Percentiles rank a stretch among this genome's conserved stretches.
phyloP scores from a whole-genome alignment of 2,329 filamentous ascomycete species.

The Erysiphe neolycopersici region DNA sequence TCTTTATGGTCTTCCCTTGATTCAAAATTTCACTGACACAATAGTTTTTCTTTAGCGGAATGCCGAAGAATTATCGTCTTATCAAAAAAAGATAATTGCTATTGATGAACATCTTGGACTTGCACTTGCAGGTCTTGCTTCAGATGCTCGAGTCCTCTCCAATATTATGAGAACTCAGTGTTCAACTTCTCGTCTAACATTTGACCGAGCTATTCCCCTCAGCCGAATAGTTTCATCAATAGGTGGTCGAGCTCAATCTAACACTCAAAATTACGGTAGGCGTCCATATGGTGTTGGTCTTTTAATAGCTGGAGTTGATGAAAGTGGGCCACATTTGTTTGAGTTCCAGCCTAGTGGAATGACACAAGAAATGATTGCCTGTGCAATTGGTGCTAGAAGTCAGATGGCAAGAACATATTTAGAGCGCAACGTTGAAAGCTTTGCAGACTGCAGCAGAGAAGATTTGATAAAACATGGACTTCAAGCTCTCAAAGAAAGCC shows the following conservation, averaged over 20 bases:
- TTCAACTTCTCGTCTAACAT: conserved; percentile 81
- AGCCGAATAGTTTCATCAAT: conserved; percentile 77
- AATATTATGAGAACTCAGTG: conserved; percentile 99
- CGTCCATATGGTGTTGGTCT: conserved; percentile 89
- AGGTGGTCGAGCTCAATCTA: conserved; percentile 85
- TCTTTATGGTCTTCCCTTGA: not conserved
- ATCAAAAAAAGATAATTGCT: conserved; percentile 97
- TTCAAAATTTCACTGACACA: not conserved
- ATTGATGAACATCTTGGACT: conserved; percentile 91
- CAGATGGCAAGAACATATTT: conserved; percentile 97
- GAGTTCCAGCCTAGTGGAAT: conserved; percentile 94
- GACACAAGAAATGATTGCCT: conserved; percentile 92
- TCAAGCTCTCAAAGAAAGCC: conserved; percentile 74
- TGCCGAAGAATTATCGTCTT: conserved; percentile 95
- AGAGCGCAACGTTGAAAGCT: conserved; percentile 70
- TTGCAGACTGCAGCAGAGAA: conserved; percentile 49
- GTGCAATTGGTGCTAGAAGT: conserved; percentile 80
- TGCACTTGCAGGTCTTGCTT: conserved; percentile 87
- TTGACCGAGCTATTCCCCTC: conserved; percentile 78
- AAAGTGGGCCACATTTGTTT: conserved; percentile 81
- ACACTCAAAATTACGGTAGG: conserved; percentile 94
- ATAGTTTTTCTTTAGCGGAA: conserved; percentile 39
- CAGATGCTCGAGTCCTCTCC: conserved; percentile 92
- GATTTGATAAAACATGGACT: conserved; percentile 80
- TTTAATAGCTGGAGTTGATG: conserved; percentile 79